Conservation (phyloP, 345 rosid genomes). For the Capsella bursapastoris region DNA sequence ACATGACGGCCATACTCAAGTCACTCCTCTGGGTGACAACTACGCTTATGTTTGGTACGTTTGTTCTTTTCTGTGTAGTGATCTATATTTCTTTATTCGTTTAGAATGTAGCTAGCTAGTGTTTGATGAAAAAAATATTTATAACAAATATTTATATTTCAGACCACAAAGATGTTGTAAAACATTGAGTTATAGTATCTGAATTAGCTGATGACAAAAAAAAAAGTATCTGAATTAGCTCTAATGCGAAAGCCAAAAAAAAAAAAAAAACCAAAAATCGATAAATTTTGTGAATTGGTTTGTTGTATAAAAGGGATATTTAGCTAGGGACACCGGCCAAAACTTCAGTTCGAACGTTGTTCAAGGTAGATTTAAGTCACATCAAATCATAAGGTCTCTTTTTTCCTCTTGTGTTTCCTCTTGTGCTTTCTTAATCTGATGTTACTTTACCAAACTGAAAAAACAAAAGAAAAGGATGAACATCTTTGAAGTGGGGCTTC, state of each 20-base stretch:
- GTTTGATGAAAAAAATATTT: background rate
- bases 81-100: background rate
- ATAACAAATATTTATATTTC: background rate
- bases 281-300: background rate
- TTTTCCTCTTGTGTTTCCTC: background rate
- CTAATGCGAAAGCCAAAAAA: background rate
- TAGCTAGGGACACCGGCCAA: background rate
- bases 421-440: constrained; percentile 3
- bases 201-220: no score
- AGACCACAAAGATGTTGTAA: background rate
- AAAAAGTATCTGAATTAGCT: no score
- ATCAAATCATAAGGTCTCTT: constrained; percentile 4
- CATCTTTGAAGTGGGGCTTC: constrained; percentile 14
- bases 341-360: background rate
- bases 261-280: background rate
- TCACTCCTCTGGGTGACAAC: constrained; percentile 47
- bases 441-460: constrained; percentile 12
- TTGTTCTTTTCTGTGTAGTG: background rate
- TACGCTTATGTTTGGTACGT: constrained; percentile 34
- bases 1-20: constrained; percentile 36
- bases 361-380: background rate
- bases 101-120: background rate
- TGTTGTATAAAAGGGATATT: background rate
- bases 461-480: constrained; percentile 1
- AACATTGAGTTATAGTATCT: background rate